These are phyloP conservation scores for Begonia fuchsioides DNA, from an alignment of 306 rosid species.

Conservation along the genomic window DNA sequence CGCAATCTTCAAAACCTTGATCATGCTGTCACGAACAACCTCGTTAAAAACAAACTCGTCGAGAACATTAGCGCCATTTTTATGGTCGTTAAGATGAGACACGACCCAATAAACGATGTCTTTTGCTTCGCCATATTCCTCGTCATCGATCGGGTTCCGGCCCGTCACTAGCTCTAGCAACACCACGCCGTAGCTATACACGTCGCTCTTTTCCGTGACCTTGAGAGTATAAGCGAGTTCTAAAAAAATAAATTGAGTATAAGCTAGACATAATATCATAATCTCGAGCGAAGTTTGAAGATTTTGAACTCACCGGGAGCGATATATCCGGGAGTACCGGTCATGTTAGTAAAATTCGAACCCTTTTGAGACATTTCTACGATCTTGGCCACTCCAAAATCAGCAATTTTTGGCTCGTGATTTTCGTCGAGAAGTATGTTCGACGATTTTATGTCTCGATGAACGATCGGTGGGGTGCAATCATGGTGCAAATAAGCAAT, in stretches of 20 bases:
- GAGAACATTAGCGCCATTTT: slow-evolving; percentile 39
- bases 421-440: slow-evolving; percentile 1
- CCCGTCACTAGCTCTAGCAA: slow-evolving; percentile 21
- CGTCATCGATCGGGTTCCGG: slow-evolving; percentile 43
- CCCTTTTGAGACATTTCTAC: slow-evolving; percentile 36
- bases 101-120: slow-evolving; percentile 83
- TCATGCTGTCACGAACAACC: slow-evolving; percentile 33
- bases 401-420: slow-evolving; percentile 43
- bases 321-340: slow-evolving; percentile 90
- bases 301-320: slow-evolving; percentile 90
- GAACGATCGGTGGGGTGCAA: slow-evolving; percentile 33
- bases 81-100: slow-evolving; percentile 38
- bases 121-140: slow-evolving; percentile 79
- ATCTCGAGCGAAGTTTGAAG: too few species aligned
- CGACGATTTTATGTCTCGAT: not conserved
- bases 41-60: slow-evolving; percentile 42
- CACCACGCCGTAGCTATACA: not conserved
- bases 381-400: slow-evolving; percentile 85
- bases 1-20: slow-evolving; percentile 70
- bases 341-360: slow-evolving; percentile 46
- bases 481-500: slow-evolving; percentile 91
- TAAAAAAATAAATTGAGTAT: slow-evolving; percentile 7
- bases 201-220: slow-evolving; percentile 19
- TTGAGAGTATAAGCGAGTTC: slow-evolving; percentile 74
- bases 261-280: not conserved